Conservation (phyloP, 2,329 filamentous ascomycete species). For the Fusarium gaditjirri region DNA sequence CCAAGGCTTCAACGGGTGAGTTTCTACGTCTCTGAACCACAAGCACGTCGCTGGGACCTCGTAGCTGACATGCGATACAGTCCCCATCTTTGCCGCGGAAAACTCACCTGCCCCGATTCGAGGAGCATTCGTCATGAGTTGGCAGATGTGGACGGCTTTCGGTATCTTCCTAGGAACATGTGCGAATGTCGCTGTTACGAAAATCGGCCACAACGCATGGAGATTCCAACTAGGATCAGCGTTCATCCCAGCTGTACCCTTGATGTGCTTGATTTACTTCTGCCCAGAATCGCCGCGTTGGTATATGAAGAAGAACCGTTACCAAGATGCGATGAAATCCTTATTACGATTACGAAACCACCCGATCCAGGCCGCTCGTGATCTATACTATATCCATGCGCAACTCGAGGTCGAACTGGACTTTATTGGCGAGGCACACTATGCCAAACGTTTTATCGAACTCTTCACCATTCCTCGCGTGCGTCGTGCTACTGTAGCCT, state of each 20-base stretch:
- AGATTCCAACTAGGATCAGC: constrained; percentile 72
- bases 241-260: constrained; percentile 68
- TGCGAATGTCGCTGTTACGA: constrained; percentile 63
- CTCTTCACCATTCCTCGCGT: constrained; percentile 76
- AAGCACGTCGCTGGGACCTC: not conserved
- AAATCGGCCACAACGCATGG: constrained; percentile 60
- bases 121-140: constrained; percentile 84
- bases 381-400: constrained; percentile 72
- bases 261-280: constrained; percentile 68
- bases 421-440: constrained; percentile 63
- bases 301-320: constrained; percentile 74
- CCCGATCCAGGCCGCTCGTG: constrained; percentile 67
- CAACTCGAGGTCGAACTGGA: constrained; percentile 70
- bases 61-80: constrained; percentile 54
- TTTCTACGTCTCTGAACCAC: not conserved
- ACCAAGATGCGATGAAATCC: constrained; percentile 68
- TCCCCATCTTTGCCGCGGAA: constrained; percentile 82
- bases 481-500: constrained; percentile 78
- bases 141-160: constrained; percentile 76
- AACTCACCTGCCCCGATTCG: constrained; percentile 75
- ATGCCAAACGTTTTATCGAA: constrained; percentile 70
- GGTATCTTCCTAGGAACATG: constrained; percentile 71
- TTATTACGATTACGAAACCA: constrained; percentile 63
- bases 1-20: constrained; percentile 71
- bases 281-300: constrained; percentile 75